Percentiles rank a stretch among this genome's conserved stretches.
These are phyloP conservation scores for Rhipidocladum racemiflorum DNA, from an alignment of 176 grass and related monocot species.

Conservation along the genomic window DNA sequence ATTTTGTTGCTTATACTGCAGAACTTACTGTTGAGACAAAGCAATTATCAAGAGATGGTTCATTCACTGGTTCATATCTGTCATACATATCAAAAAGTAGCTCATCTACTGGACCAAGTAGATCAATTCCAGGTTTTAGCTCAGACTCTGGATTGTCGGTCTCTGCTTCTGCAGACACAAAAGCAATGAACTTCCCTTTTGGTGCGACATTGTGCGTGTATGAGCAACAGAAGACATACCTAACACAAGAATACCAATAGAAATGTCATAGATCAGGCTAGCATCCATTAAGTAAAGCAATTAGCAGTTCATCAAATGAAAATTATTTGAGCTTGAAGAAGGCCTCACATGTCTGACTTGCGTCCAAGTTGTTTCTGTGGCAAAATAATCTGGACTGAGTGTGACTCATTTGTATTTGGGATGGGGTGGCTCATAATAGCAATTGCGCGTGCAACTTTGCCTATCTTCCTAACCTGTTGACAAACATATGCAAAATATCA, in stretches of 20 bases:
- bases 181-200: constrained; percentile 91
- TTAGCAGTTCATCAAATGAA: neutral
- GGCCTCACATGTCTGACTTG: constrained; percentile 85
- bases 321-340: constrained; percentile 16
- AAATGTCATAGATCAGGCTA: constrained; percentile 21
- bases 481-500: constrained; percentile 22
- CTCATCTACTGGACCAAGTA: constrained; percentile 80
- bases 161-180: constrained; percentile 81
- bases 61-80: constrained; percentile 84
- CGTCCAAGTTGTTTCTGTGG: constrained; percentile 94
- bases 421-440: constrained; percentile 96
- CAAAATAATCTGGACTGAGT: constrained; percentile 88
- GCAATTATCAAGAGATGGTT: constrained; percentile 78
- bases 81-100: constrained; percentile 90
- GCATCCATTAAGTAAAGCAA: neutral
- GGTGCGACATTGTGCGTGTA: constrained; percentile 92
- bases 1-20: constrained; percentile 16
- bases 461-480: constrained; percentile 76
- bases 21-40: constrained; percentile 79
- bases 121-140: constrained; percentile 76
- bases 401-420: constrained; percentile 70
- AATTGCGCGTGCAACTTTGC: constrained; percentile 82
- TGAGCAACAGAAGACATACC: constrained; percentile 96
- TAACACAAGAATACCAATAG: constrained; percentile 39
- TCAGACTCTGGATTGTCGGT: constrained; percentile 65